Evolutionary conservation across 2,329 filamentous ascomycete species (phyloP), one percentile per base, ranked within the genome.

Genomic region (Cladosporium sp.): DNA sequence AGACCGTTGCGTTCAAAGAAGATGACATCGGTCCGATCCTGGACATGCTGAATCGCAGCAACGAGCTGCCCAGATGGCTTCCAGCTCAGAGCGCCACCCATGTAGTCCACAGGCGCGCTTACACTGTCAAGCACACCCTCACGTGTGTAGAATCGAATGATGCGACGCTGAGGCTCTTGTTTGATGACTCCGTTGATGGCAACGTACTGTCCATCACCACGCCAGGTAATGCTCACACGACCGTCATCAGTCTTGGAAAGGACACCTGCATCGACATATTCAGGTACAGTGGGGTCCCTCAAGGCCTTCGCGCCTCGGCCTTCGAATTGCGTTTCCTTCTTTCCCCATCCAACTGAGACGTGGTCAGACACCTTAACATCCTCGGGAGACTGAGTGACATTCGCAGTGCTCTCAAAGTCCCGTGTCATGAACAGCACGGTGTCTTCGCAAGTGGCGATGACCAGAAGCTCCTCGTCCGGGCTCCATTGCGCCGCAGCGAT

Each of bases 1-100:
- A 99, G 80, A n/a, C 94, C 94, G 67, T 99, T 99, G 53, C 92
- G 83, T 75, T 99, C 94, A 65, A 99, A 99, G 74, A 99, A 99
- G 3, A 96, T 86, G 44, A 97, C 86, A 64, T 96, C 87, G 19
- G 90, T 77, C n/a, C 80, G 80, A 48, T 87, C 83, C 1, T 80
- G 71, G n/a, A 84, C 73, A 15, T 90, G 81, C 71, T 95, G 91
- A 44, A 96, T 83, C 36, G 89, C 84, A n/a, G 92, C 91, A 66
- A 99, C 88, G 22, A 97, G 77, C 68, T 97, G 97, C 0, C 94
- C 94, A 13, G 85, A 84, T 1, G 94, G 94, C 62, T 92, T 83
- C 94, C 94, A 99, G 74, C 90, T 96, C 58, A 99, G 74, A 40
- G 89, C 82, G 13, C 85, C 85, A 72, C 96, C 92, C n/a, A 99